Evolutionary conservation across 306 rosid species (phyloP), one percentile per base, ranked within the genome.

Genomic region (Quillaja saponaria): DNA sequence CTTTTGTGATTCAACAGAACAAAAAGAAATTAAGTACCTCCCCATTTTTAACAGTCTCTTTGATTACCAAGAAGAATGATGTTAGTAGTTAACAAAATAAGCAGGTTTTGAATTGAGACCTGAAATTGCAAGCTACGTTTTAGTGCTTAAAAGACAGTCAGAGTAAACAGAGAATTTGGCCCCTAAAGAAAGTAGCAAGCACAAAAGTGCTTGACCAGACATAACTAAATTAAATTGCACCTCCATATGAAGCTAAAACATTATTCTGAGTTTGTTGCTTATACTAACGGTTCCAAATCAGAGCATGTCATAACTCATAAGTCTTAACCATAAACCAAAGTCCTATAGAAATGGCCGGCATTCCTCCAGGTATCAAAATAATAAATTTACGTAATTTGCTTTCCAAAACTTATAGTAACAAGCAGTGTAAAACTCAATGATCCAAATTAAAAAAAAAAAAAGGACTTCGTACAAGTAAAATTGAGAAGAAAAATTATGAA

Each of bases 141-240:
- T 16, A 45, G 19, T 33, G 3, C 46, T 19, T 18, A 33, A 74
- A 52, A 34, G 11, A 35, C 51, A 42, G 52, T 46, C 37, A 52
- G 21, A 53, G 16, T 18, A 53, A 55, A 10, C 37, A 14, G 7
- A 34, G 3, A 13, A 16, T 44, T 6, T 10, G n/a, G 4, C 35
- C 13, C 7, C 37, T 51, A 12, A 51, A 28, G 57, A 51, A 51
- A 21, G 13, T 20, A 6, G 17, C 16, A 51, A 28, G 57, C 11
- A 28, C 14, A 10, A 1, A 33, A 13, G 33, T 12, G 19, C 17
- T 1, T 1, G 31, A 25, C 31, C 31, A 25, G 31, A 25, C n/a
- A n/a, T n/a, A 25, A 25, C 31, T 4, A 25, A 25, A 4, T 25
- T n/a, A n/a, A n/a, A n/a, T n/a, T n/a, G n/a, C n/a, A n/a, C n/a